Evolutionary conservation across 1,284 basidiomycete species (phyloP), one percentile per base, ranked within the genome.

Genomic region (Malassezia pachydermatis): DNA sequence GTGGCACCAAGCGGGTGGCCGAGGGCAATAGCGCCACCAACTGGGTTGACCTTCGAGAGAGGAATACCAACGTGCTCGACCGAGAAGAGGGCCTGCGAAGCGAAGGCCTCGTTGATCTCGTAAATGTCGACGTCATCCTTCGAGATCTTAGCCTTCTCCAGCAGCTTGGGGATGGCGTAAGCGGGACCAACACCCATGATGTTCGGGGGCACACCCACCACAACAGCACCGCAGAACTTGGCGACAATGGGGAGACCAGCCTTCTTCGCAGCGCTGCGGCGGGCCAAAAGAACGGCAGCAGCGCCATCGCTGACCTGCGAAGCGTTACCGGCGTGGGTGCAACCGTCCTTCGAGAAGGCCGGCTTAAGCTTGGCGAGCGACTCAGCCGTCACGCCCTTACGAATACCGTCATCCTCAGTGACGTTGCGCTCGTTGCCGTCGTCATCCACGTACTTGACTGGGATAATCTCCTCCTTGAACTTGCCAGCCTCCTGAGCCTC

Each of bases 291-390:
- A 41, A 96, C 89, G 0, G 90, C 90, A 40, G 90, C 88, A 19
- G 92, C 92, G 55, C 92, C 92, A 67, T 99, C 94, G n/a, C 88
- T 89, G 39, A 98, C 82, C 73, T 95, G 90, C 20, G 85, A 89
- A 2, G 89, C 87, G 73, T 90, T 95, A 29, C 78, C 78, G 39
- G 92, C 94, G 70, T 94, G 88, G 2, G 94, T 95, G 16, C 79
- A 75, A n/a, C 94, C 94, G 33, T 82, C 80, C 75, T 86, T 84
- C 52, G 76, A 74, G 76, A 98, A 98, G 6, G 88, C 86, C 8
- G 92, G 88, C 77, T 92, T 96, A 65, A 98, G 80, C 78, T 94
- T 96, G 46, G 75, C 73, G 48, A 98, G 77, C 59, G 80, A 82
- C 76, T 89, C 84, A 48, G 79, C 78, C 4, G 90, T 96, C 51